These are phyloP conservation scores for Jackrogersella multiformis DNA, from an alignment of 495 filamentous ascomycete species.

Conservation along the genomic window DNA sequence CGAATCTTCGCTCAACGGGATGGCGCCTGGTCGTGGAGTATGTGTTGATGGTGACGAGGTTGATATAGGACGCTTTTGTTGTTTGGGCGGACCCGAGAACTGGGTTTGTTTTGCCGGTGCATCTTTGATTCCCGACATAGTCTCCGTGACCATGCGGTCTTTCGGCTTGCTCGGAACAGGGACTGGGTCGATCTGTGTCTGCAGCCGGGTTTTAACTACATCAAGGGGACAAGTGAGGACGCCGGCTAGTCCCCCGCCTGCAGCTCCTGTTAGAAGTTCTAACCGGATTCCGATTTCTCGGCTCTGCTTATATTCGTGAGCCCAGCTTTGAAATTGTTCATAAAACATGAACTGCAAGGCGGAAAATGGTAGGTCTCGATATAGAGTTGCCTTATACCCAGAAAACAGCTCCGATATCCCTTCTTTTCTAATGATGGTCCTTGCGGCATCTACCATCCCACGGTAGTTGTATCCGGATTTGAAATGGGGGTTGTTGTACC, in stretches of 20 bases:
- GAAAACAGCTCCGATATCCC: slow-evolving; percentile 87
- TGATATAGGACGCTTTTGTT: slow-evolving; percentile 75
- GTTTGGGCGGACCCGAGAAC: slow-evolving; percentile 44
- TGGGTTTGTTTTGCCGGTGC: slow-evolving; percentile 30
- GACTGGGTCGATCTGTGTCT: slow-evolving; percentile 81
- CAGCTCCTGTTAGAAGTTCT: slow-evolving; percentile 88
- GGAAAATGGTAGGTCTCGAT: slow-evolving; percentile 93
- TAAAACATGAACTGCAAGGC: slow-evolving; percentile 98
- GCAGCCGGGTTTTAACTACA: slow-evolving; percentile 97
- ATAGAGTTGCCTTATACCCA: slow-evolving; percentile 93
- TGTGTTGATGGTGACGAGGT: slow-evolving; percentile 85
- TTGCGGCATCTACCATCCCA: slow-evolving; percentile 77
- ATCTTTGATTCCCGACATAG: slow-evolving; percentile 31
- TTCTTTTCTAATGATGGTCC: slow-evolving; percentile 83
- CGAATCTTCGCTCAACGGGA: slow-evolving; percentile 85
- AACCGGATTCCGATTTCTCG: slow-evolving; percentile 83
- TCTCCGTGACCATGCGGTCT: slow-evolving; percentile 30
- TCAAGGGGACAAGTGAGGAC: slow-evolving; percentile 95
- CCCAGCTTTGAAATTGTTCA: slow-evolving; percentile 87
- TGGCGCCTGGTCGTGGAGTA: slow-evolving; percentile 74
- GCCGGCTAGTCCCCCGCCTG: slow-evolving; percentile 93
- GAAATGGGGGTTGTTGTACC: slow-evolving; percentile 94
- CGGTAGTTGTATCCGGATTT: slow-evolving; percentile 94
- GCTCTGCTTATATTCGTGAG: slow-evolving; percentile 72
- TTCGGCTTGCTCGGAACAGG: slow-evolving; percentile 37